These are phyloP conservation scores for Penicillium lividum DNA, from an alignment of 495 filamentous ascomycete species.

Conservation along the genomic window DNA sequence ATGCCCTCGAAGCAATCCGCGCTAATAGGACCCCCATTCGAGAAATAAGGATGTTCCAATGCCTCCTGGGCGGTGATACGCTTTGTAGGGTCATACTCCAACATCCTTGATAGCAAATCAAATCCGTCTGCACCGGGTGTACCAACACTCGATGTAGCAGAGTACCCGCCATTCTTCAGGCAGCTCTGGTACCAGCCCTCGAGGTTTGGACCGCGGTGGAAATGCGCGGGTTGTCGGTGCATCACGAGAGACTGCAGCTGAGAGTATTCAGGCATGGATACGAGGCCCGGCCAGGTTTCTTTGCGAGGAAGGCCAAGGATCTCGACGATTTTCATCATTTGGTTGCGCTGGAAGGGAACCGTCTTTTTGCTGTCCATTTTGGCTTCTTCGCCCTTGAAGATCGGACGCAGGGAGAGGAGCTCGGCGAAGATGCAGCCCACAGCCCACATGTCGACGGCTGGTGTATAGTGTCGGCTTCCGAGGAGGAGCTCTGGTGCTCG, in stretches of 20 bases:
- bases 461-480: constrained; percentile 90
- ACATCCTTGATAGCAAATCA: constrained; percentile 72
- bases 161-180: constrained; percentile 59
- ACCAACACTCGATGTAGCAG: constrained; percentile 45
- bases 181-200: constrained; percentile 67
- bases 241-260: constrained; percentile 68
- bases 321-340: constrained; percentile 98
- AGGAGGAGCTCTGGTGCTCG: constrained; percentile 92
- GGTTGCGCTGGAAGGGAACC: constrained; percentile 94
- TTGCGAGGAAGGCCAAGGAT: constrained; percentile 89
- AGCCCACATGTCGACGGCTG: constrained; percentile 96
- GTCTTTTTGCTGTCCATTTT: constrained; percentile 99
- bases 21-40: constrained; percentile 60
- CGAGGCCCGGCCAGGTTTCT: constrained; percentile 82
- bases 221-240: constrained; percentile 40
- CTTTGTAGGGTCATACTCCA: constrained; percentile 92
- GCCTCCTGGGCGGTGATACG: constrained; percentile 83
- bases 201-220: constrained; percentile 51
- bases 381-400: constrained; percentile 98
- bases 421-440: constrained; percentile 98
- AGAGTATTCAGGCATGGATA: constrained; percentile 76
- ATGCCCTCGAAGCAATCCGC: constrained; percentile 90
- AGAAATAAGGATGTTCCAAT: constrained; percentile 85
- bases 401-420: constrained; percentile 83
- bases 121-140: constrained; percentile 75